These are phyloP conservation scores for Bryopsis sp. DNA, from an alignment of 139 green algal genomes.

Conservation along the genomic window DNA sequence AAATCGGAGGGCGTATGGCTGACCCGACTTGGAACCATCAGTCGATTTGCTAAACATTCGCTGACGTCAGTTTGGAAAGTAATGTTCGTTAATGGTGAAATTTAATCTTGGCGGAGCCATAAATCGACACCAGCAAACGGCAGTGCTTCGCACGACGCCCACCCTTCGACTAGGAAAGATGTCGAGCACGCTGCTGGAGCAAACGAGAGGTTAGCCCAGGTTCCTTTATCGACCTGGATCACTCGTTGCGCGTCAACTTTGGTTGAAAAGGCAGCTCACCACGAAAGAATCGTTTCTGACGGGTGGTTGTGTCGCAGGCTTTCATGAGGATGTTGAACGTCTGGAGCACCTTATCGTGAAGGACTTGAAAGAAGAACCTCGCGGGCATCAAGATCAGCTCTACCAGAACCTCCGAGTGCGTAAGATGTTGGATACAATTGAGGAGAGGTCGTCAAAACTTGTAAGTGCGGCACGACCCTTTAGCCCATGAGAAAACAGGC, in stretches of 20 bases:
- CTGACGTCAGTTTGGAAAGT: too few species aligned
- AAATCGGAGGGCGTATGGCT: too few species aligned
- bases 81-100: too few species aligned
- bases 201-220: slow-evolving; percentile 60
- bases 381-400: slow-evolving; percentile 66
- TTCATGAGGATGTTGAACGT: slow-evolving; percentile 89
- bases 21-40: too few species aligned
- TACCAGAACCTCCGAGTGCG: slow-evolving; percentile 74
- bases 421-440: slow-evolving; percentile 66
- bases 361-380: slow-evolving; percentile 69
- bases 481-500: background rate
- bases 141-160: too few species aligned
- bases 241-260: background rate
- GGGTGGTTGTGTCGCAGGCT: slow-evolving; percentile 30
- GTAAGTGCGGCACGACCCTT: slow-evolving; percentile 35
- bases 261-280: too few species aligned
- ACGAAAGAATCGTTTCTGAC: background rate
- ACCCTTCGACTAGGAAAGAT: too few species aligned
- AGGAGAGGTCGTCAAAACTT: slow-evolving; percentile 59
- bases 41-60: too few species aligned
- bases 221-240: background rate
- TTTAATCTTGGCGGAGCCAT: too few species aligned
- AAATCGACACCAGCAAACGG: too few species aligned
- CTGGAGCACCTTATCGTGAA: slow-evolving; percentile 74
- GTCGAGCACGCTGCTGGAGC: slow-evolving; percentile 82